Evolutionary conservation across 1,284 basidiomycete genomes (phyloP), one percentile per base, ranked within the genome.

Genomic region (Cutaneotrichosporon daszewskae): DNA sequence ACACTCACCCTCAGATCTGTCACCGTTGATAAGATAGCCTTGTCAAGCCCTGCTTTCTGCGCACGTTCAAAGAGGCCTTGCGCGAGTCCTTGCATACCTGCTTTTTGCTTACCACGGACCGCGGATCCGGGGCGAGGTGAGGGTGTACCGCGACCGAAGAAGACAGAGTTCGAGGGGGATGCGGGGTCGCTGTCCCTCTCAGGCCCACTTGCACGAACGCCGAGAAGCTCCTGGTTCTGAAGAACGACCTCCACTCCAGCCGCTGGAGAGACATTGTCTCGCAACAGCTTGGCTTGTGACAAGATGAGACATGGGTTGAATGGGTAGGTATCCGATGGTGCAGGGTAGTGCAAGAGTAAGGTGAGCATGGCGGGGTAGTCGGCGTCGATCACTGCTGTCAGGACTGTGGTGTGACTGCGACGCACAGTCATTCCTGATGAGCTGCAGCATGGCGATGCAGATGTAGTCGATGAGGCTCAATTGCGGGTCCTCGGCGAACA

Each of bases 401-500:
- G 12, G 4, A 4, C 22, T 19, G 12, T 17, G 3, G 7, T 20
- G 9, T n/a, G 17, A 16, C 2, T 17, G 23, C 14, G 22, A 71
- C 84, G 70, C 57, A 89, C 87, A 68, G 60, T 84, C 77, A 60
- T 89, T 90, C 32, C 91, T 81, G 58, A 94, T 87, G 35, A 92
- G 81, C 45, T 95, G 78, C 11, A 96, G 77, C 89, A 95, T 91
- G 1, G 87, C 85, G 14, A 94, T 80, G 60, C 87, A 89, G 42
- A 92, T 74, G 82, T 85, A 91, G 41, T 83, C 81, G 1, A 83
- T 79, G 24, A 92, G 71, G 37, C 83, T 79, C 5, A 76, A 54
- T 0, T 81, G 75, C 8, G 81, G 78, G 66, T 88, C 85, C 45
- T 81, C 83, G 0, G 89, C 86, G 63, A 96, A 92, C 7, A 95